Base-by-base conservation (phyloP, 2,329 filamentous ascomycete genomes). In the Exophiala aquamarina region DNA sequence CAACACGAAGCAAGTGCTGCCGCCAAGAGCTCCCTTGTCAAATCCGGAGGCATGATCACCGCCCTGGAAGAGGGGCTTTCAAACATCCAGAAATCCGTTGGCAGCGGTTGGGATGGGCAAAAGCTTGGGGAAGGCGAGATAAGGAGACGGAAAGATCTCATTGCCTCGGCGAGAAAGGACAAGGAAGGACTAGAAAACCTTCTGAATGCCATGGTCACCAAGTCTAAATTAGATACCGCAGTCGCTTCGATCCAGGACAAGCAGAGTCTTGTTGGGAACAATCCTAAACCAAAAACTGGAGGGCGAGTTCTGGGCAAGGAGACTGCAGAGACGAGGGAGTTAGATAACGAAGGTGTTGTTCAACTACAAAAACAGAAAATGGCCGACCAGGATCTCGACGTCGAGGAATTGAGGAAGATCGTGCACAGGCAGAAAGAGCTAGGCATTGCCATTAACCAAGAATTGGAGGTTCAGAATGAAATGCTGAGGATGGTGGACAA, bases 311-410 rank as follows among this genome's bases (percentile, higher is more conserved):
- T 78, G 62, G 59, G 72, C 57, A 72, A 71, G 38, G 82, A 85
- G 66, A 85, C 81, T 1, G 77, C 81, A 52, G 71, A 75, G 31
- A 84, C 82, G 8, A 67, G 81, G 10, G 79, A 83, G 57, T 60
- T 84, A 52, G 82, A 84, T 61, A 84, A 85, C 52, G 67, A 76
- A n/a, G 81, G 81, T 0, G 78, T 85, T 11, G 54, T 85, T 56
- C 80, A 83, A 63, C 60, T 84, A 50, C 82, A 84, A 64, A 71
- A 76, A 55, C 77, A 83, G 58, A 75, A 81, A 47, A 83, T 85
- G 67, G 61, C 72, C 36, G 76, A 82, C 40, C 82, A 85, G 59
- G 81, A 84, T 51, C 65, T 76, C 57, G 78, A 79, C 59, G 71
- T 84, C 3, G 70, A 81, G 34, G 76, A 79, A 54, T 58, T 85